These are phyloP conservation scores for Chrysochromulina parva DNA, from an alignment of 78 protist genomes.

Conservation along the genomic window DNA sequence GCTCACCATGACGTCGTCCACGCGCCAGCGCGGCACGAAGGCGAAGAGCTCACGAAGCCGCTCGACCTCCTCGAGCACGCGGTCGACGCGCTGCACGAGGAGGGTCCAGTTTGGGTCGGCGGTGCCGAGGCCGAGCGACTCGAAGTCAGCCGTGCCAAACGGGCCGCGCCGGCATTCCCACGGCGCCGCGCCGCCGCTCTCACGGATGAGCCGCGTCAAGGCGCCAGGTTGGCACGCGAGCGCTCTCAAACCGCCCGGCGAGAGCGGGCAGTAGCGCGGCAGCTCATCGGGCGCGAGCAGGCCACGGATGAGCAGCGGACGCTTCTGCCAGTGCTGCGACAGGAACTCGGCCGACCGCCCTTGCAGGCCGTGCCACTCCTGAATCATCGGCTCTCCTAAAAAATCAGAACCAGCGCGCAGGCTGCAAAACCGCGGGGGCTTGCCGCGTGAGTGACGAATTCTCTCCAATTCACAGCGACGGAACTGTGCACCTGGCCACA, in stretches of 20 bases:
- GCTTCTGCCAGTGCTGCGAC: background rate
- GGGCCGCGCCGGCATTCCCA: background rate
- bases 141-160: background rate
- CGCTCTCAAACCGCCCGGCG: background rate
- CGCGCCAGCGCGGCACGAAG: background rate
- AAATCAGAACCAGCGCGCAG: too few relatives aligned
- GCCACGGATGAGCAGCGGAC: slow-evolving; percentile 7
- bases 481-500: too few relatives aligned
- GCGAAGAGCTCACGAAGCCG: background rate
- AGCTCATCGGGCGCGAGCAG: background rate
- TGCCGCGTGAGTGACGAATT: too few relatives aligned
- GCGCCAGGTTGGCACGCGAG: background rate
- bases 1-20: slow-evolving; percentile 2
- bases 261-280: background rate
- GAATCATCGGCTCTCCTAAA: too few relatives aligned
- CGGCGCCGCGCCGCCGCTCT: background rate
- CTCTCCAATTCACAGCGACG: too few relatives aligned
- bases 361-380: background rate
- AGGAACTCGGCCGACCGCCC: background rate
- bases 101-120: background rate
- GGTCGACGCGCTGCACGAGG: background rate
- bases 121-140: background rate
- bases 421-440: too few relatives aligned
- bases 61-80: background rate
- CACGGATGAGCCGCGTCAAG: background rate